Evolutionary conservation across 179 eudicot species (phyloP).

Genomic region (Actinidia chinensis): DNA sequence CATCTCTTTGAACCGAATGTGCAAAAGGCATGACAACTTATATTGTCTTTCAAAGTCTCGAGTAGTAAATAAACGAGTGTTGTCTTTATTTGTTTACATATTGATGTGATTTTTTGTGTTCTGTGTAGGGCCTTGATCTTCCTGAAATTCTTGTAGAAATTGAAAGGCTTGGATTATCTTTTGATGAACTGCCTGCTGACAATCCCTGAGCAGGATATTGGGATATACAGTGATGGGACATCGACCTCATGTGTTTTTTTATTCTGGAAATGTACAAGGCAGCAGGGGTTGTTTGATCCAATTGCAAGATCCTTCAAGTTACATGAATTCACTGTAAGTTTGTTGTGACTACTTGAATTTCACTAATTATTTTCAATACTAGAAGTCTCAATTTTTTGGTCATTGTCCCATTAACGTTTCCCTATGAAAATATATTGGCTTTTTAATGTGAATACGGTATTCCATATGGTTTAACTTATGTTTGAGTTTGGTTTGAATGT

Average conservation of each 20-base stretch:
- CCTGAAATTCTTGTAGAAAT: slow-evolving; percentile 86
- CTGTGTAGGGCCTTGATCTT: slow-evolving; percentile 68
- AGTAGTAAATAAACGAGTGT: not conserved
- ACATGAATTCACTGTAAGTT: slow-evolving; percentile 93
- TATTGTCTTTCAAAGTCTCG: too few relatives aligned
- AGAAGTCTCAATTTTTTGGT: not conserved
- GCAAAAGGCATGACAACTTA: too few relatives aligned
- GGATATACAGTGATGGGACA: slow-evolving; percentile 83
- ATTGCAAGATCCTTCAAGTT: slow-evolving; percentile 73
- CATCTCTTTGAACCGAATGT: too few relatives aligned
- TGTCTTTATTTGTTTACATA: slow-evolving; percentile 1
- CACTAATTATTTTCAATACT: not conserved
- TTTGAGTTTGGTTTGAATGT: not conserved
- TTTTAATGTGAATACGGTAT: too few relatives aligned
- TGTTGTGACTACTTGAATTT: not conserved
- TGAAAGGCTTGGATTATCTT: slow-evolving; percentile 81
- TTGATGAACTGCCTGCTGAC: slow-evolving; percentile 70
- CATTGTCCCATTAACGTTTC: not conserved
- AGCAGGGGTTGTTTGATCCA: slow-evolving; percentile 78
- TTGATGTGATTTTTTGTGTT: slow-evolving; percentile 13
- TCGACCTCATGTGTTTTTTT: slow-evolving; percentile 89
- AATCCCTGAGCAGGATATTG: slow-evolving; percentile 87
- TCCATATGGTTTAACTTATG: too few relatives aligned
- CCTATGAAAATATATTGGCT: not conserved
- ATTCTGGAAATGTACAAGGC: slow-evolving; percentile 86